phyloP scores from a whole-genome alignment of 305 asterid species.

The Nicotiana rustica region DNA sequence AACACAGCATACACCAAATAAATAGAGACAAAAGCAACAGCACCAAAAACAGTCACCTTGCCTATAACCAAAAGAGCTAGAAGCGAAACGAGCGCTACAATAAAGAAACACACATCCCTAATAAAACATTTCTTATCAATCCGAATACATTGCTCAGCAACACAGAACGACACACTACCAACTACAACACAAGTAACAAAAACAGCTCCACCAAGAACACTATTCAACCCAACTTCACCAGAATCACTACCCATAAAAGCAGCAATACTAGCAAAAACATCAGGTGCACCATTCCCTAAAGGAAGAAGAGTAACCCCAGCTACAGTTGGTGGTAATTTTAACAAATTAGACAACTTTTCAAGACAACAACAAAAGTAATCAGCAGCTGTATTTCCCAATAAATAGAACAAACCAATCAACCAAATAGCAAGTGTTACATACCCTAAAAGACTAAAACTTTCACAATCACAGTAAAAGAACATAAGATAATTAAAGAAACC shows the following conservation, averaged over 20 bases:
- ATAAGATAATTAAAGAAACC: slow-evolving; percentile 65
- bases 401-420: slow-evolving; percentile 69
- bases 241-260: slow-evolving; percentile 77
- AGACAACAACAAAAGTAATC: slow-evolving; percentile 83
- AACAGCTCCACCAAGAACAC: slow-evolving; percentile 91
- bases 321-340: slow-evolving; percentile 74
- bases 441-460: slow-evolving; percentile 51
- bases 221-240: slow-evolving; percentile 78
- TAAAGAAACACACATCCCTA: slow-evolving; percentile 73
- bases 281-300: slow-evolving; percentile 92
- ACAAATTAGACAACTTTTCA: slow-evolving; percentile 63
- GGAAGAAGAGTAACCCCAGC: slow-evolving; percentile 95
- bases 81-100: slow-evolving; percentile 58
- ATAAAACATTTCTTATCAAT: slow-evolving; percentile 79
- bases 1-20: slow-evolving; percentile 65
- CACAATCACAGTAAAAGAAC: slow-evolving; percentile 77
- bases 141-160: slow-evolving; percentile 54
- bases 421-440: slow-evolving; percentile 59
- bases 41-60: slow-evolving; percentile 65
- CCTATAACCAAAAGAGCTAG: slow-evolving; percentile 60
- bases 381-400: slow-evolving; percentile 83
- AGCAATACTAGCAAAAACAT: slow-evolving; percentile 88
- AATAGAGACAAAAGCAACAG: slow-evolving; percentile 61
- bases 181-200: slow-evolving; percentile 83
- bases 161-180: slow-evolving; percentile 67